Evolutionary conservation across 805 yeast species (phyloP).

Genomic region (Jamesozyma piceae): DNA sequence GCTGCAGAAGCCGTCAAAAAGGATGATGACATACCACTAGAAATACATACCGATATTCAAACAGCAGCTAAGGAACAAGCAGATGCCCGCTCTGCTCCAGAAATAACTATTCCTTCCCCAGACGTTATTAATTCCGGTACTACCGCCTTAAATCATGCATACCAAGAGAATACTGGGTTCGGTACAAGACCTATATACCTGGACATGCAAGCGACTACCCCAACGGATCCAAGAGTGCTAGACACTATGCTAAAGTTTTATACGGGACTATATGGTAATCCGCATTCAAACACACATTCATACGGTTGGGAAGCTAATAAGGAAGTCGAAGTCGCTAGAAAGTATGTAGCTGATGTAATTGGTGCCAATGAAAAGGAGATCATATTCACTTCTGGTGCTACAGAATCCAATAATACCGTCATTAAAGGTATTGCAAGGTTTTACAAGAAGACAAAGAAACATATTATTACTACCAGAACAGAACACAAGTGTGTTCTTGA

Average conservation of each 20-base stretch:
- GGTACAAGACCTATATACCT: constrained; percentile 88
- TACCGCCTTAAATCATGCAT: constrained; percentile 32
- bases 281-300: constrained; percentile 93
- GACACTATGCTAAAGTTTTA: constrained; percentile 78
- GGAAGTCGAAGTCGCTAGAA: constrained; percentile 82
- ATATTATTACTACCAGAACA: constrained; percentile 90
- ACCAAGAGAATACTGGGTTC: constrained; percentile 33
- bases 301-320: constrained; percentile 98
- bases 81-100: constrained; percentile 11
- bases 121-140: constrained; percentile 22
- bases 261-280: constrained; percentile 94
- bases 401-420: constrained; percentile 92
- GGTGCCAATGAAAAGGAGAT: constrained; percentile 95
- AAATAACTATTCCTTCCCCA: constrained; percentile 9
- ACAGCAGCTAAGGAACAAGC: constrained; percentile 27
- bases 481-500: constrained; percentile 99
- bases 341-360: constrained; percentile 71
- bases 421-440: constrained; percentile 93
- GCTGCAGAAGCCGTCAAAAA: constrained; percentile 22
- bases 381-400: constrained; percentile 94
- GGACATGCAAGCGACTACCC: constrained; percentile 98
- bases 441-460: constrained; percentile 81
- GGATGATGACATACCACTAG: constrained; percentile 21
- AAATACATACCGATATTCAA: constrained; percentile 29
- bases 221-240: constrained; percentile 92